Percentiles rank a stretch among this genome's conserved stretches.
Conservation (phyloP, 345 rosid genomes). For the Melastoma malabathricum region DNA sequence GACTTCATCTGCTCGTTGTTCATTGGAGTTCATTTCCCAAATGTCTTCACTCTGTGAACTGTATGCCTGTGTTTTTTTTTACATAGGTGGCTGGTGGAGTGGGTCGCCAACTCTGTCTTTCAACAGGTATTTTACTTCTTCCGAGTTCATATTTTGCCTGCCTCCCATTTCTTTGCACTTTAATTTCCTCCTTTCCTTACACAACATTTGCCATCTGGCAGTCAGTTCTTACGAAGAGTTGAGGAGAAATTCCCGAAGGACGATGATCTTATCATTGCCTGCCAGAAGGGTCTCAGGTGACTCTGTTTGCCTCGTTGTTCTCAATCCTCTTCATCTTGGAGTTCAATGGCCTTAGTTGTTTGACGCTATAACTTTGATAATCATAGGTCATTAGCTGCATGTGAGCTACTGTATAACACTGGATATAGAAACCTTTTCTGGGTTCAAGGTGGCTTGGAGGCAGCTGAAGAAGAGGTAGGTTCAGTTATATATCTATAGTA, state of each 20-base stretch:
- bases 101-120: constrained; percentile 60
- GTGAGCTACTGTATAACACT: constrained; percentile 54
- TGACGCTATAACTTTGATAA: not conserved
- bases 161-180: constrained; percentile 4
- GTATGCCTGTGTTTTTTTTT: constrained; percentile 12
- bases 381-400: constrained; percentile 78
- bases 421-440: constrained; percentile 79
- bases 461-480: constrained; percentile 74
- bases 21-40: not conserved
- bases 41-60: constrained; percentile 3
- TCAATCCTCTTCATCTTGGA: not conserved
- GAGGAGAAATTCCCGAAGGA: constrained; percentile 76
- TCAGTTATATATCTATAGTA: too few relatives aligned
- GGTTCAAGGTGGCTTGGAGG: constrained; percentile 88
- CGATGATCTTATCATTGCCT: constrained; percentile 68
- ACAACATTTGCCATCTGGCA: constrained; percentile 19
- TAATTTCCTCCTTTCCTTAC: not conserved
- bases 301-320: not conserved
- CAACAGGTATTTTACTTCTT: constrained; percentile 33
- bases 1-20: not conserved
- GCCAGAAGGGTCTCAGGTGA: constrained; percentile 95
- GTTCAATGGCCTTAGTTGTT: not conserved
- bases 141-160: constrained; percentile 1
- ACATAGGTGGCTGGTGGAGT: constrained; percentile 95
- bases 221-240: constrained; percentile 52